Evolutionary conservation across 345 rosid genomes (phyloP).

Genomic region (Brassica juncea): DNA sequence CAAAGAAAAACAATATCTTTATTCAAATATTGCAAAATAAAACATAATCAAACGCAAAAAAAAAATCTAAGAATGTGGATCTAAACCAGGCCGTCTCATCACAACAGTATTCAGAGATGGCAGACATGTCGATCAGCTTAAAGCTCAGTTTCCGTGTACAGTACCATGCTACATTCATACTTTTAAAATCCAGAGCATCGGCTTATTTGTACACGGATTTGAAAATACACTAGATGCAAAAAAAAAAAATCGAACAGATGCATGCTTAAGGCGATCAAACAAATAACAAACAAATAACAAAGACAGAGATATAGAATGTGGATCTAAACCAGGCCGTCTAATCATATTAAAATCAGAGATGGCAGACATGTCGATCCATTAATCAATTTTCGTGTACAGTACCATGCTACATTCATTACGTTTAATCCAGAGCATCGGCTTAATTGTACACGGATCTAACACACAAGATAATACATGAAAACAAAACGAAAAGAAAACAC

Average conservation of each 20-base stretch:
- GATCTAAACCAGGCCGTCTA: slow-evolving; percentile 36
- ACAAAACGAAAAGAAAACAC: not conserved
- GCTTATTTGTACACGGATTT: slow-evolving; percentile 46
- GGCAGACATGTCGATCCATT: slow-evolving; percentile 36
- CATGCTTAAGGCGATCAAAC: too few relatives aligned
- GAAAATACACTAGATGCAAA: too few relatives aligned
- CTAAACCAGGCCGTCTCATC: too few relatives aligned
- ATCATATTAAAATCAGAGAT: slow-evolving; percentile 33
- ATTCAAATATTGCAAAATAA: too few relatives aligned
- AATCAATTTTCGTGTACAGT: slow-evolving; percentile 47
- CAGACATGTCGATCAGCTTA: too few relatives aligned
- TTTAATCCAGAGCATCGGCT: slow-evolving; percentile 59
- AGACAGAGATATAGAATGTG: not conserved
- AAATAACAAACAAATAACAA: too few relatives aligned
- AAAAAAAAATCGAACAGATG: too few relatives aligned
- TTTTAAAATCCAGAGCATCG: slow-evolving; percentile 52
- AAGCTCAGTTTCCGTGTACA: slow-evolving; percentile 48
- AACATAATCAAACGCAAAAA: not conserved
- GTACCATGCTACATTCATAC: slow-evolving; percentile 62
- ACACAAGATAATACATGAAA: not conserved
- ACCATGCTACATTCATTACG: slow-evolving; percentile 58
- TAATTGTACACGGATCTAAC: slow-evolving; percentile 32
- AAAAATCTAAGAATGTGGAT: not conserved
- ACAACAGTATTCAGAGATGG: too few relatives aligned
- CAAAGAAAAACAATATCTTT: too few relatives aligned